phyloP scores from a whole-genome alignment of 129 eudicot genomes.

The Tagetes erecta region DNA sequence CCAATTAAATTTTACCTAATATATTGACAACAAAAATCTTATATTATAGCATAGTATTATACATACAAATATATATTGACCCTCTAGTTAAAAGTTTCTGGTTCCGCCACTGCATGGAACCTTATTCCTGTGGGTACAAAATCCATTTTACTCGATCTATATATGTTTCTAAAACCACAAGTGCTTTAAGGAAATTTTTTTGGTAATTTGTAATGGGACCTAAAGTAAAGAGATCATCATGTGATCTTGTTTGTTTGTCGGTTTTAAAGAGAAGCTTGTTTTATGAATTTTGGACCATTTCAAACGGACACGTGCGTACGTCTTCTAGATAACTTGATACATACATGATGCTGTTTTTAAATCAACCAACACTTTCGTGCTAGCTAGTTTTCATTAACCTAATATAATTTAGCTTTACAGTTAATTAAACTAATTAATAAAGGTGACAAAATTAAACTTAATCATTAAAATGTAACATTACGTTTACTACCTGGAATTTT shows the following conservation, averaged over 20 bases:
- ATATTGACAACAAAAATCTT: too few species aligned
- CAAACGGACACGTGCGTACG: slow-evolving; percentile 40
- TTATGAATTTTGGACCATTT: slow-evolving; percentile 14
- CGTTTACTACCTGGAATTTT: neutral
- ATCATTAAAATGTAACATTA: too few species aligned
- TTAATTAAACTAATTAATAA: too few species aligned
- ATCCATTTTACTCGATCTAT: too few species aligned
- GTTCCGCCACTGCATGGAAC: too few species aligned
- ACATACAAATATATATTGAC: too few species aligned
- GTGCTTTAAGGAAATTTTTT: neutral
- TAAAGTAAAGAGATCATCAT: slow-evolving; percentile 31
- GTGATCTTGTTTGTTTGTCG: slow-evolving; percentile 51
- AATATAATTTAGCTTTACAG: neutral
- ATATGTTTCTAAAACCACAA: too few species aligned
- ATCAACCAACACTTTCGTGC: neutral
- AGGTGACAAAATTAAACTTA: neutral
- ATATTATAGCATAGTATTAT: too few species aligned
- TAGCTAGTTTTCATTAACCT: too few species aligned
- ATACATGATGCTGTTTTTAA: neutral
- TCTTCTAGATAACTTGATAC: slow-evolving; percentile 6
- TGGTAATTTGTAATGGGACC: slow-evolving; percentile 35
- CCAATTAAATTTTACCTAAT: too few species aligned
- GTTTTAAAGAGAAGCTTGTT: neutral
- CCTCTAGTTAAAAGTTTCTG: too few species aligned
- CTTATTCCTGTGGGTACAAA: too few species aligned